Percentiles rank a stretch among this genome's conserved stretches.
These are phyloP conservation scores for Dothideomycetes sp. DNA, from an alignment of 2,329 filamentous ascomycete species.

Conservation along the genomic window DNA sequence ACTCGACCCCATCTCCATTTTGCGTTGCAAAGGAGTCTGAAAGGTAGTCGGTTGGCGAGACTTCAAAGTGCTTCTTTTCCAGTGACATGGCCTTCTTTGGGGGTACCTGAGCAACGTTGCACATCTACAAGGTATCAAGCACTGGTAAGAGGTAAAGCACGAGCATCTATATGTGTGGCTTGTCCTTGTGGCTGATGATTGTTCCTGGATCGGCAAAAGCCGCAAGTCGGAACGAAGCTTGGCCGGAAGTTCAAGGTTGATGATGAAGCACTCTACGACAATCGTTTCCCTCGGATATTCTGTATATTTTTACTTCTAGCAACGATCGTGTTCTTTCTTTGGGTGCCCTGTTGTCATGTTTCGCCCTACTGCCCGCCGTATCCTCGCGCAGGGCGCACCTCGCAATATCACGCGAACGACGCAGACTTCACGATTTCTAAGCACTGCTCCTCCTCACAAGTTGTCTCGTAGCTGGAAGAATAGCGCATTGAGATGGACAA, in stretches of 20 bases:
- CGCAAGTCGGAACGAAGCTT: background rate
- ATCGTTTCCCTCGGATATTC: no score
- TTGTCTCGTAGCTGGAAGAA: constrained; percentile 77
- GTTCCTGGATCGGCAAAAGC: background rate
- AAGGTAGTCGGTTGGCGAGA: constrained; percentile 7
- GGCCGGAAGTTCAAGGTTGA: background rate
- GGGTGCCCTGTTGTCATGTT: constrained; percentile 32
- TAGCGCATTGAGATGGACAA: constrained; percentile 58
- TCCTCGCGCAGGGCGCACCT: constrained; percentile 20
- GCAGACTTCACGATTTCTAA: constrained; percentile 40
- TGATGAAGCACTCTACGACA: background rate
- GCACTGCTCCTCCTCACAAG: constrained; percentile 47
- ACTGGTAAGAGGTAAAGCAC: background rate
- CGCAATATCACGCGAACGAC: constrained; percentile 29
- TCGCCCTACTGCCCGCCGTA: constrained; percentile 36
- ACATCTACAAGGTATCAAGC: no score
- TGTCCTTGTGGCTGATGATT: background rate
- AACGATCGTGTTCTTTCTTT: background rate
- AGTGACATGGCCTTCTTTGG: background rate
- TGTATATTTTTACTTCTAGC: background rate
- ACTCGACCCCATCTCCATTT: constrained; percentile 6
- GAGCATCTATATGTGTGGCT: background rate
- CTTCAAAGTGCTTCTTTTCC: background rate
- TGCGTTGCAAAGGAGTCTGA: background rate
- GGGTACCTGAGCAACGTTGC: no score